Conservation (phyloP, 169 alveolate genomes). For the Perkinsus marinus region DNA sequence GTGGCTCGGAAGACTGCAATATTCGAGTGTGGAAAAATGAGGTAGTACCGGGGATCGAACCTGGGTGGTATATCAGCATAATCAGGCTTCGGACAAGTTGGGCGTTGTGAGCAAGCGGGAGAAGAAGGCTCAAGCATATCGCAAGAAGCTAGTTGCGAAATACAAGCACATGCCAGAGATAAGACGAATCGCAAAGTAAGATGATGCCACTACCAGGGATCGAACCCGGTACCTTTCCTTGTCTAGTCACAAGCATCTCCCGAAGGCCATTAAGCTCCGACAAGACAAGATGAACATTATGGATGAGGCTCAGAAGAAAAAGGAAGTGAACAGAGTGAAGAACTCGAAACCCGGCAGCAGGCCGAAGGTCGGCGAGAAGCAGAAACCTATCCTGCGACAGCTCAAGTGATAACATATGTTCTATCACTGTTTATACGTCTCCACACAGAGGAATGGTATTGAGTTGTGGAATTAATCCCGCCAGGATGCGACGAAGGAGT, state of each 20-base stretch:
- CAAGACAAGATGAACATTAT: conserved; percentile 40
- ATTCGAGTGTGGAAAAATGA: conserved; percentile 91
- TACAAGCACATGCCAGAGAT: conserved; percentile 60
- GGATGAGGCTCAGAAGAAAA: conserved; percentile 42
- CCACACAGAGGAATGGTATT: neutral
- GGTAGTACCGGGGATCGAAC: conserved; percentile 36
- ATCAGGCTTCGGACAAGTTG: conserved; percentile 35
- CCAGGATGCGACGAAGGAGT: too few relatives aligned
- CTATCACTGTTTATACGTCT: neutral
- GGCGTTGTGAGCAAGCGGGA: conserved; percentile 51
- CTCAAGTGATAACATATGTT: neutral
- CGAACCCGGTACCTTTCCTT: neutral
- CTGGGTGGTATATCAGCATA: neutral
- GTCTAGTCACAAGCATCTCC: conserved; percentile 60
- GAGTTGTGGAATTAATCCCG: neutral
- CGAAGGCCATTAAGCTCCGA: conserved; percentile 52
- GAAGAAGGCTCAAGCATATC: conserved; percentile 58
- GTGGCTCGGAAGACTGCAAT: conserved; percentile 93
- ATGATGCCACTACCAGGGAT: neutral
- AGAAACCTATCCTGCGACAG: neutral
- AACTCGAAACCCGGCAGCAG: conserved; percentile 10
- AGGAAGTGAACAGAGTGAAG: conserved; percentile 31
- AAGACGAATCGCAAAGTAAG: conserved; percentile 48
- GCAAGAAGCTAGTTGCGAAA: conserved; percentile 58
- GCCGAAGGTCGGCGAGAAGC: neutral